Conservation (phyloP, 2,329 filamentous ascomycete species). For the Scedosporium boydii region DNA sequence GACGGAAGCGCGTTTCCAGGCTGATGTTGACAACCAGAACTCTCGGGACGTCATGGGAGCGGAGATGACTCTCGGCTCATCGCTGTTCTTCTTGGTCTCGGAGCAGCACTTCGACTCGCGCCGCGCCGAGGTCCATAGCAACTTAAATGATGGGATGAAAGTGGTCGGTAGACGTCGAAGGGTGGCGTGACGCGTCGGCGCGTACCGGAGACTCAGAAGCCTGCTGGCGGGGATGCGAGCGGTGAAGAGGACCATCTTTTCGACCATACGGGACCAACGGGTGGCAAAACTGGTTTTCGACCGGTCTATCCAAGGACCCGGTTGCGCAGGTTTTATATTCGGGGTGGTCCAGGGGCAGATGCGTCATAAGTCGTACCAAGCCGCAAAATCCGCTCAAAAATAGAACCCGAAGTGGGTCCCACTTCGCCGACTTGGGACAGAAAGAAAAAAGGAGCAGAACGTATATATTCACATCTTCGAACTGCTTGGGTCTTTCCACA, state of each 20-base stretch:
- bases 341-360: no score
- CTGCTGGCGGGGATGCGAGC: background rate
- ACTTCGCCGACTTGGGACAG: no score
- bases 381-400: no score
- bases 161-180: background rate
- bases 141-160: background rate
- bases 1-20: slow-evolving; percentile 40
- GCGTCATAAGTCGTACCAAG: no score
- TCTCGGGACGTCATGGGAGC: slow-evolving; percentile 1
- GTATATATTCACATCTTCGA: no score
- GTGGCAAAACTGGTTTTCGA: background rate
- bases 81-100: background rate
- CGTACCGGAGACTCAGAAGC: background rate
- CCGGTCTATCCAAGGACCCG: background rate
- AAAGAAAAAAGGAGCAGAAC: no score
- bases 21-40: slow-evolving; percentile 23
- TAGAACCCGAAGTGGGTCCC: no score
- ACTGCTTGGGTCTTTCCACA: no score
- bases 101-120: background rate
- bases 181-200: background rate
- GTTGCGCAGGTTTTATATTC: background rate
- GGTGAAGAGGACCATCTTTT: background rate
- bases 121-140: background rate
- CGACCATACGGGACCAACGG: background rate
- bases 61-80: background rate